Percentiles rank a stretch among this genome's conserved stretches.
Evolutionary conservation across 495 filamentous ascomycete genomes (phyloP).

Genomic region (Xylona heveae): DNA sequence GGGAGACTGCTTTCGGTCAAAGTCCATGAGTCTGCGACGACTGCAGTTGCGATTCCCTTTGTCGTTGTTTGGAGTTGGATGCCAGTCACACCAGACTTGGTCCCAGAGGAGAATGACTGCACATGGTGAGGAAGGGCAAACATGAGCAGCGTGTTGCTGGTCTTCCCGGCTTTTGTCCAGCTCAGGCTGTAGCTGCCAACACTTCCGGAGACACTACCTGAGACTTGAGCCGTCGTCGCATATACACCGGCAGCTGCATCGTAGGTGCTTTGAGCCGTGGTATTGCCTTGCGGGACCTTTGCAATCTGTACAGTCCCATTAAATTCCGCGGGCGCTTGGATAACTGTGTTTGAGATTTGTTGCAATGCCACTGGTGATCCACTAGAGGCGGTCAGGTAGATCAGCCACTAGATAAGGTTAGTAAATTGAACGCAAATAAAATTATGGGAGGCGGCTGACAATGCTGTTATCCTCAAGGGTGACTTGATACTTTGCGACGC

Average conservation of each 20-base stretch:
- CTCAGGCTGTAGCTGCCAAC: constrained; percentile 49
- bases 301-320: constrained; percentile 62
- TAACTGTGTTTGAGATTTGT: constrained; percentile 18
- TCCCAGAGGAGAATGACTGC: constrained; percentile 43
- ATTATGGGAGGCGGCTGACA: constrained; percentile 1
- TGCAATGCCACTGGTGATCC: constrained; percentile 24
- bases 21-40: constrained; percentile 59
- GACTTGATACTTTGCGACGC: constrained; percentile 60
- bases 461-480: constrained; percentile 44
- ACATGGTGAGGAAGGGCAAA: constrained; percentile 81
- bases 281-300: constrained; percentile 39
- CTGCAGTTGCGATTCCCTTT: constrained; percentile 58
- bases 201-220: constrained; percentile 33
- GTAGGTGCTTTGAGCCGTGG: constrained; percentile 39
- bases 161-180: constrained; percentile 43
- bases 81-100: constrained; percentile 28
- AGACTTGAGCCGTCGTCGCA: constrained; percentile 35
- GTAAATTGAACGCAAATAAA: neutral
- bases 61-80: constrained; percentile 61
- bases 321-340: constrained; percentile 30
- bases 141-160: constrained; percentile 41
- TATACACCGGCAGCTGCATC: constrained; percentile 62
- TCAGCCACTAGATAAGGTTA: constrained; percentile 33
- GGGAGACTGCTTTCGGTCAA: constrained; percentile 59
- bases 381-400: constrained; percentile 45